These are phyloP conservation scores for Durio zibethinus DNA, from an alignment of 345 rosid genomes.

Conservation along the genomic window DNA sequence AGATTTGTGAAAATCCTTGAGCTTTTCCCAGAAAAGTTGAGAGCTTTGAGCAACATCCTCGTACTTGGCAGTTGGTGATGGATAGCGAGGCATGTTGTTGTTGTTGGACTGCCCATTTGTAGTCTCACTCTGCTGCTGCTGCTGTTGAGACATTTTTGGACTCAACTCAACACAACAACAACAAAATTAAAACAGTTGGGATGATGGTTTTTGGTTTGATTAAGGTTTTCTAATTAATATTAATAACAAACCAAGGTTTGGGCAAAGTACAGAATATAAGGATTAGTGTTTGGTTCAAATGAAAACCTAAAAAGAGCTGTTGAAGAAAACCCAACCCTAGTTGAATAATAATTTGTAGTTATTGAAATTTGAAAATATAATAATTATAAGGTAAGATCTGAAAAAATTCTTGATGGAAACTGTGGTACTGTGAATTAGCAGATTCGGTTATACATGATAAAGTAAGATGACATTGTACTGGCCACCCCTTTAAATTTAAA, in stretches of 20 bases:
- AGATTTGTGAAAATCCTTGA: slow-evolving; percentile 46
- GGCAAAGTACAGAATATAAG: not conserved
- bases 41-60: slow-evolving; percentile 60
- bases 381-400: too few species aligned
- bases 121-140: slow-evolving; percentile 23
- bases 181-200: not conserved
- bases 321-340: too few species aligned
- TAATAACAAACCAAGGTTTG: not conserved
- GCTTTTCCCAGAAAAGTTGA: slow-evolving; percentile 71
- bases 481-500: too few species aligned
- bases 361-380: too few species aligned
- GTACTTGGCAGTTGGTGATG: slow-evolving; percentile 44
- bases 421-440: too few species aligned
- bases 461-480: too few species aligned
- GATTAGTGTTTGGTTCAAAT: too few species aligned
- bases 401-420: too few species aligned
- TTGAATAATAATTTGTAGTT: too few species aligned
- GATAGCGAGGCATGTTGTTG: slow-evolving; percentile 27
- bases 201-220: not conserved
- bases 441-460: too few species aligned
- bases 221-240: too few species aligned
- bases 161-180: not conserved
- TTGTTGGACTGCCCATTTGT: slow-evolving; percentile 38
- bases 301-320: too few species aligned
- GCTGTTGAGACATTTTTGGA: slow-evolving; percentile 26